phyloP scores from a whole-genome alignment of 805 yeast genomes.

The Priceomyces fermenticarens region DNA sequence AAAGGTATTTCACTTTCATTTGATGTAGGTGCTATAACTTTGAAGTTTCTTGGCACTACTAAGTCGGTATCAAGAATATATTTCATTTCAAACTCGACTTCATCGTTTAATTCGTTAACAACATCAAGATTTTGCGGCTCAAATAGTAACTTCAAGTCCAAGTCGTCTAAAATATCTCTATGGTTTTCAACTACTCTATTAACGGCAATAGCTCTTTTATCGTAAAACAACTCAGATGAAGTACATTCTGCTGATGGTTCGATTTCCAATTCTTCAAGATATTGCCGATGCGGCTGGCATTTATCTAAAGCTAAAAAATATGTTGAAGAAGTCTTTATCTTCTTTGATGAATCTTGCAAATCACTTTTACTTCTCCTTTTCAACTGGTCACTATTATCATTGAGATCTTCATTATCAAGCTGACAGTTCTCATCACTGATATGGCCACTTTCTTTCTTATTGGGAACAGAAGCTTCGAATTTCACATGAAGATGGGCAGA shows the following conservation, averaged over 20 bases:
- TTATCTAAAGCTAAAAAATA: conserved; percentile 81
- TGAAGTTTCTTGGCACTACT: conserved; percentile 19
- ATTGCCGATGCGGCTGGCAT: conserved; percentile 64
- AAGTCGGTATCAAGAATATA: conserved; percentile 9
- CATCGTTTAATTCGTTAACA: conserved; percentile 16
- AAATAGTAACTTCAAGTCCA: conserved; percentile 14
- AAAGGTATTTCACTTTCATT: conserved; percentile 14
- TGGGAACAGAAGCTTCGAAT: conserved; percentile 56
- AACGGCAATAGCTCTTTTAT: conserved; percentile 30
- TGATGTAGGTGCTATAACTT: conserved; percentile 23
- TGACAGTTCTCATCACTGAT: conserved; percentile 1
- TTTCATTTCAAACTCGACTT: conserved; percentile 16
- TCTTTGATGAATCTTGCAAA: not conserved
- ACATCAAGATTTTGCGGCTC: conserved; percentile 12
- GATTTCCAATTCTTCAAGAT: conserved; percentile 51
- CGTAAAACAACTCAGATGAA: conserved; percentile 19
- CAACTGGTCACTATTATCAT: conserved; percentile 2
- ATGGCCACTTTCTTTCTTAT: conserved; percentile 12
- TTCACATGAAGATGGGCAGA: conserved; percentile 85
- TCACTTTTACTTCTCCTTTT: conserved; percentile 6
- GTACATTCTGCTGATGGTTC: conserved; percentile 13
- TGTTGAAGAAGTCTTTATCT: conserved; percentile 21
- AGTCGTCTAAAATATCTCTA: conserved; percentile 6
- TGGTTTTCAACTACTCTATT: conserved; percentile 32
- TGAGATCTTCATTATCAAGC: no score